Base-by-base conservation (phyloP, 1,139 yeast species). In the Insectozyma bohioensis region DNA sequence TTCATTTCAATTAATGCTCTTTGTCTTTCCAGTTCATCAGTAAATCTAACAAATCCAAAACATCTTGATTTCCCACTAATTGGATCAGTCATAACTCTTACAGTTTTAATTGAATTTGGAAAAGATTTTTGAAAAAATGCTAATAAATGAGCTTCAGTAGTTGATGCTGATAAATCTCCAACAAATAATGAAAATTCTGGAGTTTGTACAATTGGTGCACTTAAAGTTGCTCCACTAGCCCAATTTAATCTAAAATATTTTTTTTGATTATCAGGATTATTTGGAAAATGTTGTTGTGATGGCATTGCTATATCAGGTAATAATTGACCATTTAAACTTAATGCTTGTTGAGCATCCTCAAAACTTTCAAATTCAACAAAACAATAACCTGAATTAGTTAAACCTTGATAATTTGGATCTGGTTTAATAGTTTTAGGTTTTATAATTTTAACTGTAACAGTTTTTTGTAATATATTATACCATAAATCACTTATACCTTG, bases 31-130 rank as follows among this genome's bases (percentile, higher is more conserved):
- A 58, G 67, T 38, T 77, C 84, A 45, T 73, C 76, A 12, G 78
- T 64, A 47, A 83, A 83, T 43, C 85, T 69, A 20, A 82, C 85
- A 63, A 83, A 83, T 1, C 92, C 92, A 56, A 80, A 83, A 40
- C 90, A 84, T 49, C 85, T 72, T 6, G 85, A 74, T 34, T 80
- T 78, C 4, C 88, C 87, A 5, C 85, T 76, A 10, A 72, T 61
- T 23, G 82, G 86, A 52, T 83, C 90, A n/a, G 84, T 74, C 80
- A 83, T 81, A 14, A 83, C 83, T 41, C 85, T 67, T 5, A 79
- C 88, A 18, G 84, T 77, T 37, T 75, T 71, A 31, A 82, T 79
- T 4, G 86, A 76, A 20, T 74, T 68, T 4, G 75, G 72, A 54
- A 76, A 83, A 40, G 71, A 68, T 24, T 75, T 68, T 46, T 79